Percentiles rank a stretch among this genome's conserved stretches.
phyloP scores from a whole-genome alignment of 176 grass and related monocot genomes.

The Aegilops umbellulata region DNA sequence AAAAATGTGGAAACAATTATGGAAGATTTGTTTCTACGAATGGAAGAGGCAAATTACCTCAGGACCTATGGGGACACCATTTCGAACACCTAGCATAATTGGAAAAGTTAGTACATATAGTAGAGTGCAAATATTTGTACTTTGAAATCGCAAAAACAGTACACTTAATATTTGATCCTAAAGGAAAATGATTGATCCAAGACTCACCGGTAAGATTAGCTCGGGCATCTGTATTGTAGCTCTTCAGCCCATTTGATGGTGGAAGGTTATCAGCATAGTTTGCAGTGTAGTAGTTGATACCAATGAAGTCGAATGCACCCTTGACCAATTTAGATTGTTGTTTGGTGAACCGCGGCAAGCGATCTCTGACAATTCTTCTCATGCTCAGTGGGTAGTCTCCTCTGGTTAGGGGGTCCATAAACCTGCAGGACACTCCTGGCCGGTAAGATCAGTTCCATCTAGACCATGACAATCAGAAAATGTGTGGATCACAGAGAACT shows the following conservation, averaged over 20 bases:
- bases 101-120: not conserved
- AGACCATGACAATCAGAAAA: not conserved
- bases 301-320: conserved; percentile 63
- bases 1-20: not conserved
- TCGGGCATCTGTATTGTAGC: conserved; percentile 25
- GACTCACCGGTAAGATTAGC: conserved; percentile 25
- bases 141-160: not conserved
- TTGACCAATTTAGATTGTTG: conserved; percentile 42
- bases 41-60: conserved; percentile 24
- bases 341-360: conserved; percentile 52
- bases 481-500: not conserved
- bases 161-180: not conserved
- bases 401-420: conserved; percentile 45
- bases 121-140: not conserved
- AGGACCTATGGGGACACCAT: conserved; percentile 53
- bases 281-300: conserved; percentile 68
- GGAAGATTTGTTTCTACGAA: not conserved
- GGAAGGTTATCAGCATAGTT: conserved; percentile 24
- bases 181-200: not conserved
- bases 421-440: conserved; percentile 9
- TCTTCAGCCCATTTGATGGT: conserved; percentile 16
- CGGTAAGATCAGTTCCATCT: not conserved
- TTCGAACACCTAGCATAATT: conserved; percentile 34
- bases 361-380: conserved; percentile 38
- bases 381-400: conserved; percentile 52